phyloP scores from a whole-genome alignment of 2,329 filamentous ascomycete species.

The Dactylellina cionopaga region DNA sequence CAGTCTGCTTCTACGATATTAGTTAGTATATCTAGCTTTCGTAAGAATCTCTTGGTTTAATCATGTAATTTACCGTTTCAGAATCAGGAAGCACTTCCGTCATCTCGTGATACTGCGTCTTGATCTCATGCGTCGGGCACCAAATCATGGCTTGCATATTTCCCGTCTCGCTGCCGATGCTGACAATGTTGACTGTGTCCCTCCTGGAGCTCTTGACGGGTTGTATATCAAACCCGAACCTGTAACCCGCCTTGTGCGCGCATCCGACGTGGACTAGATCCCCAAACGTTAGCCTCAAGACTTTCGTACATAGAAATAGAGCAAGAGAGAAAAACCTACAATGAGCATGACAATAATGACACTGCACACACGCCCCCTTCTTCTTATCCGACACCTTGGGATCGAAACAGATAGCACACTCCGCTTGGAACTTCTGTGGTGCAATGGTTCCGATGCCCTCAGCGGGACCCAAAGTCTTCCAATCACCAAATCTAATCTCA shows the following conservation, averaged over 20 bases:
- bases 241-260: slow-evolving; percentile 82
- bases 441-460: slow-evolving; percentile 90
- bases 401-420: slow-evolving; percentile 84
- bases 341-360: slow-evolving; percentile 74
- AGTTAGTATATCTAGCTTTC: no score
- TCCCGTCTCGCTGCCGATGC: slow-evolving; percentile 81
- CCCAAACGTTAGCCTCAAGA: slow-evolving; percentile 55
- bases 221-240: slow-evolving; percentile 87
- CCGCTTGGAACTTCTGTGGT: slow-evolving; percentile 75
- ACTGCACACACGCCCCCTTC: slow-evolving; percentile 82
- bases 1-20: slow-evolving; percentile 66
- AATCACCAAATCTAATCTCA: slow-evolving; percentile 91
- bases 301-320: neutral
- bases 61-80: slow-evolving; percentile 62
- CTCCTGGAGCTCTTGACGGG: slow-evolving; percentile 88
- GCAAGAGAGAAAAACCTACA: slow-evolving; percentile 58
- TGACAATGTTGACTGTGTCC: slow-evolving; percentile 82
- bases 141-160: slow-evolving; percentile 86
- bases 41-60: no score
- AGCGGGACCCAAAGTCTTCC: slow-evolving; percentile 81
- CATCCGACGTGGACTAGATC: slow-evolving; percentile 84
- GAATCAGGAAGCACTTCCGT: slow-evolving; percentile 76
- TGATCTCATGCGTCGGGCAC: slow-evolving; percentile 88
- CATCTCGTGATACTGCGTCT: slow-evolving; percentile 79
- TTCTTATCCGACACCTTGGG: slow-evolving; percentile 62